phyloP scores from a whole-genome alignment of 1,284 basidiomycete species.

The Puccinia hordei region DNA sequence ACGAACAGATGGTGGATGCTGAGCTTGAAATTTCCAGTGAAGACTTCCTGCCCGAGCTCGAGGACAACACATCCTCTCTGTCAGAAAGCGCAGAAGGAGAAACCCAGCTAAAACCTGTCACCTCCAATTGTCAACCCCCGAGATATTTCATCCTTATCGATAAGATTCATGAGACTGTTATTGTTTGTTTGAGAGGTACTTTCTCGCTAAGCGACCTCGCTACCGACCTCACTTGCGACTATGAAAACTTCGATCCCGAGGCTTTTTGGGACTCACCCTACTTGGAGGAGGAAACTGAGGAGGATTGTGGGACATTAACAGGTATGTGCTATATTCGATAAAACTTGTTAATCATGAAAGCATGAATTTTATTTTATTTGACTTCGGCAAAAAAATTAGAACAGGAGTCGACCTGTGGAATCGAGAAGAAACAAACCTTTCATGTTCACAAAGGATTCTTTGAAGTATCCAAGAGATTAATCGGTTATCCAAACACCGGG shows the following conservation, averaged over 20 bases:
- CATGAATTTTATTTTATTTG: not conserved
- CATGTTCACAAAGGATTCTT: slow-evolving; percentile 23
- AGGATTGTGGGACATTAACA: slow-evolving; percentile 29
- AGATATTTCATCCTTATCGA: slow-evolving; percentile 79
- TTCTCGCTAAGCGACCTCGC: slow-evolving; percentile 57
- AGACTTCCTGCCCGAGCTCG: not conserved
- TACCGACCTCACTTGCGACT: slow-evolving; percentile 58
- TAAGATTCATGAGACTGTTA: slow-evolving; percentile 70
- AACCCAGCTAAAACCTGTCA: not conserved
- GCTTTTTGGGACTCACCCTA: slow-evolving; percentile 48
- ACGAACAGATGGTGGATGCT: not conserved
- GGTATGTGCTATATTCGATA: not conserved
- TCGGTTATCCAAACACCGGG: not conserved
- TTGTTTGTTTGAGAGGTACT: slow-evolving; percentile 66
- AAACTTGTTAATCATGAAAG: not conserved
- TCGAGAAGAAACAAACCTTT: not conserved
- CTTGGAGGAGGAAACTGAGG: not conserved
- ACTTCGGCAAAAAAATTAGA: not conserved
- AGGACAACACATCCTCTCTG: not conserved
- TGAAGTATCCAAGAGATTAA: slow-evolving; percentile 18
- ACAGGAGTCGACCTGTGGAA: not conserved
- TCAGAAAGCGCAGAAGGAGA: not conserved
- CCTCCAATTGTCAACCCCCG: slow-evolving; percentile 59
- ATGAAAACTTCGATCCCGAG: slow-evolving; percentile 49
- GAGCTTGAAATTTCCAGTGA: not conserved